Evolutionary conservation across 208 protist species (phyloP).

Genomic region (Polymyxa betae): DNA sequence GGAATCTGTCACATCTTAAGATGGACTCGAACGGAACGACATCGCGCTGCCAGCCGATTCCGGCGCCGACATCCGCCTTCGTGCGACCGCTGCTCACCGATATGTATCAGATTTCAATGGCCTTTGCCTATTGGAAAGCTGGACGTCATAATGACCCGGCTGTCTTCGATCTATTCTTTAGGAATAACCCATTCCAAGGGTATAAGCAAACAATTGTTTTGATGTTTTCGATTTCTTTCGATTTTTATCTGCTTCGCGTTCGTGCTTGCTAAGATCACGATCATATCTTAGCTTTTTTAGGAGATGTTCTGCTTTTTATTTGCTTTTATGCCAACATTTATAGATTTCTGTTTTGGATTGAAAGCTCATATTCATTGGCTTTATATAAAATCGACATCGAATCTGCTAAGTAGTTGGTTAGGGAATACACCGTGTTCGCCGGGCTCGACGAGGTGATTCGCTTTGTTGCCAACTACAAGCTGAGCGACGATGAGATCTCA

Average conservation of each 20-base stretch:
- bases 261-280: no score
- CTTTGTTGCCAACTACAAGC: conserved; percentile 60
- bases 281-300: background rate
- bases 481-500: conserved; percentile 57
- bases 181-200: conserved; percentile 62
- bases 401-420: background rate
- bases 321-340: no score
- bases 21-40: no score
- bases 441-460: conserved; percentile 56
- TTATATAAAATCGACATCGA: no score
- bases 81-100: conserved; percentile 54
- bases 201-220: no score
- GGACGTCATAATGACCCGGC: conserved; percentile 32
- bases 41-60: no score
- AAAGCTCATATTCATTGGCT: no score
- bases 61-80: conserved; percentile 34
- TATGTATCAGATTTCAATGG: conserved; percentile 62
- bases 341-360: no score
- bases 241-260: background rate
- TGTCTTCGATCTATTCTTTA: conserved; percentile 62
- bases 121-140: conserved; percentile 58
- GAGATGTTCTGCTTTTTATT: no score
- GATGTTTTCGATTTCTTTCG: no score
- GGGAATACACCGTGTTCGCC: conserved; percentile 65
- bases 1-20: no score